Base-by-base conservation (phyloP, 2,329 filamentous ascomycete genomes). In the Dactylonectria estremocensis region DNA sequence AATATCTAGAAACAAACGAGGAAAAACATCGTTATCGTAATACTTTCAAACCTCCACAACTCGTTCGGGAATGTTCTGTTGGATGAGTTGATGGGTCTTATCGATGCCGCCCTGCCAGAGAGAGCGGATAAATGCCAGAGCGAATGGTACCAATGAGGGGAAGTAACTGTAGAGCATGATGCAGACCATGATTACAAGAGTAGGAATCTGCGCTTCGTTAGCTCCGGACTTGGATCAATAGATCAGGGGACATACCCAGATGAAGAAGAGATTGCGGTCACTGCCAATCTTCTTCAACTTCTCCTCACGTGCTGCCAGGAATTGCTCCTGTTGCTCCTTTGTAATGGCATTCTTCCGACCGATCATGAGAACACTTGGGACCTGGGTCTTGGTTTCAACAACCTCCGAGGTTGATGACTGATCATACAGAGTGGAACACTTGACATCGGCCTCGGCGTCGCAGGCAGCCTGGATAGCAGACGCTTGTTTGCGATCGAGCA, bases 211-310 rank as follows among this genome's bases (percentile, higher is more conserved):
- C 7, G 43, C 18, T n/a, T 28, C 20, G 61, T 80, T 73, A 77
- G 76, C 33, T 33, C 57, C 1, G 46, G 13, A n/a, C 22, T 22
- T 5, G 6, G 18, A 20, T 13, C 18, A 18, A 10, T 14, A 35
- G 40, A 20, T 20, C 9, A 18, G 52, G 52, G 10, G 55, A 33
- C 33, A 80, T 86, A 91, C 89, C 90, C 90, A 92, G 74, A 92
- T 85, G 72, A 91, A 90, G 82, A 91, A 92, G 52, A 92, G 82
- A 76, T 91, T 91, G 73, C 87, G 86, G 74, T 92, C 90, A 66
- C 87, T 88, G 71, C 88, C 86, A 67, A 91, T 81, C 67, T 85
- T 86, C 85, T 91, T 92, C 74, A 90, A 82, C 77, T 89, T 91
- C 77, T 87, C 85, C 63, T 90, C 87, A 69, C 90, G 88, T 28